These are phyloP conservation scores for Avena eriantha DNA, from an alignment of 176 grass and related monocot genomes.

Conservation along the genomic window DNA sequence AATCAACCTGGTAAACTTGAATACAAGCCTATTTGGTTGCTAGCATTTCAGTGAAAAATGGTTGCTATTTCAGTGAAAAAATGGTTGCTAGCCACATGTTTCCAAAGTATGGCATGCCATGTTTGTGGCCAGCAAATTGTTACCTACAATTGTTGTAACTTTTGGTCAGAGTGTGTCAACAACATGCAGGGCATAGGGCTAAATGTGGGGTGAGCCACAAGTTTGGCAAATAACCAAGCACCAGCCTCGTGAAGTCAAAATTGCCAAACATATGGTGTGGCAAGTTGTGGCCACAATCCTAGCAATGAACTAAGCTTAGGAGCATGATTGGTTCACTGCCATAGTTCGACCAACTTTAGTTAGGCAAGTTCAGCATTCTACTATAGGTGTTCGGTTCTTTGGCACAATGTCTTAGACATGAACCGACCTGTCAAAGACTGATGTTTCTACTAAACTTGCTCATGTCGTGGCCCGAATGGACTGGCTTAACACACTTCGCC, in stretches of 20 bases:
- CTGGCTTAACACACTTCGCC: neutral
- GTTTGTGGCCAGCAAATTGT: neutral
- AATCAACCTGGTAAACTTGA: slow-evolving; percentile 16
- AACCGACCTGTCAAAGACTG: neutral
- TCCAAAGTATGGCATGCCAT: neutral
- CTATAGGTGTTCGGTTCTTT: slow-evolving; percentile 2
- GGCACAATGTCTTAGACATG: neutral
- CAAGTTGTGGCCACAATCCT: neutral
- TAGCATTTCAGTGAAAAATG: neutral
- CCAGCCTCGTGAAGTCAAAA: neutral
- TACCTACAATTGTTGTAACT: neutral
- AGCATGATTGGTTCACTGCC: neutral
- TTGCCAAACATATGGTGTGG: neutral
- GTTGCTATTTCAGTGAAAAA: neutral
- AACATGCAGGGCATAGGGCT: neutral
- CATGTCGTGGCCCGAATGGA: neutral
- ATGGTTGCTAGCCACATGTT: neutral
- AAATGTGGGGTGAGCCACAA: neutral
- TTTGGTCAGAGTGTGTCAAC: neutral
- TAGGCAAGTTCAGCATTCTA: neutral
- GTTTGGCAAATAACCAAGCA: neutral
- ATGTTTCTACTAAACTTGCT: neutral
- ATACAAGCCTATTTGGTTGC: neutral
- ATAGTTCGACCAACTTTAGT: neutral
- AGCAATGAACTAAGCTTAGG: slow-evolving; percentile 9